phyloP scores from a whole-genome alignment of 2,329 filamentous ascomycete species.

The Trichoderma atrobrunneum region DNA sequence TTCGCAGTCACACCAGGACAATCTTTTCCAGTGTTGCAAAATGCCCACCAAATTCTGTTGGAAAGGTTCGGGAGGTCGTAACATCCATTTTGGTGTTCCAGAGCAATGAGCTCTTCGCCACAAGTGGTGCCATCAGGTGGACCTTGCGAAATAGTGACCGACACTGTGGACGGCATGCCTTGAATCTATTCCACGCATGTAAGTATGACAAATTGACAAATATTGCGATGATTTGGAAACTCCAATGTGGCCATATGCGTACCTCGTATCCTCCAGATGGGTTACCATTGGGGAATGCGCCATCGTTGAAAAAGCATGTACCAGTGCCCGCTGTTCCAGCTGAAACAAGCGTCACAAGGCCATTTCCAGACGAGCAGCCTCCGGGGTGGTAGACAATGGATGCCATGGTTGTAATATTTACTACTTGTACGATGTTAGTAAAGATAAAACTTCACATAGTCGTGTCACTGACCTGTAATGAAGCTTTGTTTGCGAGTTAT shows the following conservation, averaged over 20 bases:
- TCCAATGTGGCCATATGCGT: not conserved
- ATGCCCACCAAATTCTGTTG: slow-evolving; percentile 16
- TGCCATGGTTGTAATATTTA: not conserved
- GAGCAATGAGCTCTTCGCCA: slow-evolving; percentile 6
- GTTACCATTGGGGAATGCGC: not conserved
- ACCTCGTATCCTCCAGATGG: slow-evolving; percentile 13
- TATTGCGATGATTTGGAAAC: not conserved
- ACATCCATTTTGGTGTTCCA: slow-evolving; percentile 13
- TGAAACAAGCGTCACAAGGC: slow-evolving; percentile 8
- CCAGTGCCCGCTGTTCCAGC: not conserved
- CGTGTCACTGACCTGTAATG: not conserved
- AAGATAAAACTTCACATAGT: not conserved
- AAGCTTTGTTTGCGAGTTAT: not conserved
- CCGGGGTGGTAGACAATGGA: not conserved
- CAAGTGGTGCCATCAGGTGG: slow-evolving; percentile 2
- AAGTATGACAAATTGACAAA: not conserved
- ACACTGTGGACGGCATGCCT: slow-evolving; percentile 14
- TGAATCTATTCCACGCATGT: not conserved
- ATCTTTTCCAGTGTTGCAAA: slow-evolving; percentile 18
- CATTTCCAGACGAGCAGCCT: not conserved
- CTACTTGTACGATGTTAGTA: not conserved
- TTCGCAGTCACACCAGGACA: slow-evolving; percentile 5
- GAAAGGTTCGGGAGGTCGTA: slow-evolving; percentile 11
- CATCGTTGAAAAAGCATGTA: slow-evolving; percentile 4
- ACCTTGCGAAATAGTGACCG: slow-evolving; percentile 5